A percentile compares a stretch with the other conserved stretches of the same genome.
These are phyloP conservation scores for Ascoidea tarda DNA, from an alignment of 805 yeast genomes.

Conservation along the genomic window DNA sequence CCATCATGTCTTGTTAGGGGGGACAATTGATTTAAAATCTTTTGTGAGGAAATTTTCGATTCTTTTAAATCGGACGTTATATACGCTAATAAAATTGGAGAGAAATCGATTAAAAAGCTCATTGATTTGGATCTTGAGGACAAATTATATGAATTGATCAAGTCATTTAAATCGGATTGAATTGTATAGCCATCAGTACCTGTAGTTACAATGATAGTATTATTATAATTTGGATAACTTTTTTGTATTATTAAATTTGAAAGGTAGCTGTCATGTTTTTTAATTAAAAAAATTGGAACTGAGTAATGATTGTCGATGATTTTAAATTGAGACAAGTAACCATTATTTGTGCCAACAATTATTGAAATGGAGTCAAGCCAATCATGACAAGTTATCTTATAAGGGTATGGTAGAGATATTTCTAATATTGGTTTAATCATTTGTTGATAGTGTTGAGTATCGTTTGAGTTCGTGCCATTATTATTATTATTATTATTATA, in stretches of 20 bases:
- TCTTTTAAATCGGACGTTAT: background rate
- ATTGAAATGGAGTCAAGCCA: slow-evolving; percentile 28
- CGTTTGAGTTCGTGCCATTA: too few relatives aligned
- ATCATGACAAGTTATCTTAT: slow-evolving; percentile 30
- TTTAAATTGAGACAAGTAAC: slow-evolving; percentile 43
- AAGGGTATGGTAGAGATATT: slow-evolving; percentile 1
- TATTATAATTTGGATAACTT: slow-evolving; percentile 22
- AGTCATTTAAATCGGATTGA: background rate
- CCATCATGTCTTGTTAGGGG: slow-evolving; percentile 26
- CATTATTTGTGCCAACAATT: slow-evolving; percentile 44
- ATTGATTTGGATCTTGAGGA: slow-evolving; percentile 18
- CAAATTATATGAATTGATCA: background rate
- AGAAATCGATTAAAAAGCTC: slow-evolving; percentile 16
- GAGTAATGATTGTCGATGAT: slow-evolving; percentile 14
- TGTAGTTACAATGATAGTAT: slow-evolving; percentile 18
- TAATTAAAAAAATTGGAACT: slow-evolving; percentile 23
- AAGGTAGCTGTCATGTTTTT: slow-evolving; percentile 24
- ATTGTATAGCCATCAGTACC: slow-evolving; percentile 26
- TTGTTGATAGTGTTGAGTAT: background rate
- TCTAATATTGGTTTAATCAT: background rate
- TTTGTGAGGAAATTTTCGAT: background rate
- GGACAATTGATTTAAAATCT: slow-evolving; percentile 4
- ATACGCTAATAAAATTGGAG: slow-evolving; percentile 10
- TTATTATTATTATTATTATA: too few relatives aligned
- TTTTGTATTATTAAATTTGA: slow-evolving; percentile 16